Conservation (phyloP, 2,329 filamentous ascomycete species). For the Colletotrichum navitas region DNA sequence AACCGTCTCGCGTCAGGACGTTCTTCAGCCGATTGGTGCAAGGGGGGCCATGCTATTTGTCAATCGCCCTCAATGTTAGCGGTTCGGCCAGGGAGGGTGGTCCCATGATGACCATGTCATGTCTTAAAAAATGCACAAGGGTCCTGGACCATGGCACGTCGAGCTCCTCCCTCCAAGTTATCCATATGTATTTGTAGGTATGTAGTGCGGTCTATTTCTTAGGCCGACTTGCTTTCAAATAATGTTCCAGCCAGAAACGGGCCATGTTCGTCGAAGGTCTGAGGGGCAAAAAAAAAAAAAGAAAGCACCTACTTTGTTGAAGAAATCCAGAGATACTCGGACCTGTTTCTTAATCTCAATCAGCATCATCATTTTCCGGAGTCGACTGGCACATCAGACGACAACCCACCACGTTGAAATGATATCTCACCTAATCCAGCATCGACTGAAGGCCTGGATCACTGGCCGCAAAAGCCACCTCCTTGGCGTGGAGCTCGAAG, state of each 20-base stretch:
- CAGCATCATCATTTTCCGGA: not conserved
- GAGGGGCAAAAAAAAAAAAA: not conserved
- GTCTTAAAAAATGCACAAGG: constrained; percentile 7
- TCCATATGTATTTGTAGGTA: not conserved
- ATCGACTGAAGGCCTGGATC: not conserved
- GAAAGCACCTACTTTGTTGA: not conserved
- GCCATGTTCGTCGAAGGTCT: not conserved
- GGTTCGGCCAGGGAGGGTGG: not conserved
- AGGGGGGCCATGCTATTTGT: constrained; percentile 40
- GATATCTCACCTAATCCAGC: not conserved
- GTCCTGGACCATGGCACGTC: constrained; percentile 11
- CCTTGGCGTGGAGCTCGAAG: constrained; percentile 8
- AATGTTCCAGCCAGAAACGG: constrained; percentile 9
- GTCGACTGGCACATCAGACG: not conserved
- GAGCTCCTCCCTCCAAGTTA: constrained; percentile 15
- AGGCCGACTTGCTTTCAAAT: constrained; percentile 23
- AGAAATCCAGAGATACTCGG: constrained; percentile 1
- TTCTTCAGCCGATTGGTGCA: constrained; percentile 30
- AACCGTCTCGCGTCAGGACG: constrained; percentile 10
- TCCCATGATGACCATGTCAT: not conserved
- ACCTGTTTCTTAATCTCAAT: not conserved
- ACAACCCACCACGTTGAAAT: not conserved
- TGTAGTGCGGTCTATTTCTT: constrained; percentile 4
- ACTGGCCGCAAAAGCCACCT: constrained; percentile 1
- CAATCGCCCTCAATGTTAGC: constrained; percentile 22